Percentiles rank a stretch among this genome's conserved stretches.
Evolutionary conservation across 2,329 filamentous ascomycete genomes (phyloP).

Genomic region (Geoglossum cookeanum): DNA sequence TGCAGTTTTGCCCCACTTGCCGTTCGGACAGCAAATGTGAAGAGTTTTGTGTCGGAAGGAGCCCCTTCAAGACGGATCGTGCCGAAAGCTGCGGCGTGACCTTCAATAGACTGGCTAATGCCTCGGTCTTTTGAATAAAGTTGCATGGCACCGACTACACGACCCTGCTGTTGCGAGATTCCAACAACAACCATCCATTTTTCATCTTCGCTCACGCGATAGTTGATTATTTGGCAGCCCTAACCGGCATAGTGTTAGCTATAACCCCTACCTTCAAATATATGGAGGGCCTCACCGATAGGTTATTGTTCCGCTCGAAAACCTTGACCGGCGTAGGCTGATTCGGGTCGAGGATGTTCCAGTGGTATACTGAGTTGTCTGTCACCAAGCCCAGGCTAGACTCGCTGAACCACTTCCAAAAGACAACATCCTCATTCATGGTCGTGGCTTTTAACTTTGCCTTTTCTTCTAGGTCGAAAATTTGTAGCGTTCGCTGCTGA

Average conservation of each 20-base stretch:
- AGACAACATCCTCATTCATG: constrained; percentile 94
- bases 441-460: constrained; percentile 90
- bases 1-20: constrained; percentile 86
- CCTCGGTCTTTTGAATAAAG: constrained; percentile 90
- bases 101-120: constrained; percentile 95
- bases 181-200: constrained; percentile 98
- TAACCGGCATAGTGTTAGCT: constrained; percentile 19
- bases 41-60: constrained; percentile 79
- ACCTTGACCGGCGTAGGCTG: constrained; percentile 70
- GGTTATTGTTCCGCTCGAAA: constrained; percentile 84
- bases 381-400: constrained; percentile 77
- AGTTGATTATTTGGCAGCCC: constrained; percentile 99
- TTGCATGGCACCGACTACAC: constrained; percentile 91
- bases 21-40: constrained; percentile 87
- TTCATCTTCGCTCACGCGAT: constrained; percentile 83
- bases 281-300: constrained; percentile 41
- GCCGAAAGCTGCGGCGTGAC: constrained; percentile 87
- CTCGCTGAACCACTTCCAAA: constrained; percentile 98
- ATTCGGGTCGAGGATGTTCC: constrained; percentile 80
- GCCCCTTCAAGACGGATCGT: constrained; percentile 77
- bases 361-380: constrained; percentile 82
- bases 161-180: constrained; percentile 81
- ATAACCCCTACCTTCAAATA: background rate
- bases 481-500: constrained; percentile 83
- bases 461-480: constrained; percentile 88